Conservation (phyloP, 257 asterid species). For the Prunella vulgaris region DNA sequence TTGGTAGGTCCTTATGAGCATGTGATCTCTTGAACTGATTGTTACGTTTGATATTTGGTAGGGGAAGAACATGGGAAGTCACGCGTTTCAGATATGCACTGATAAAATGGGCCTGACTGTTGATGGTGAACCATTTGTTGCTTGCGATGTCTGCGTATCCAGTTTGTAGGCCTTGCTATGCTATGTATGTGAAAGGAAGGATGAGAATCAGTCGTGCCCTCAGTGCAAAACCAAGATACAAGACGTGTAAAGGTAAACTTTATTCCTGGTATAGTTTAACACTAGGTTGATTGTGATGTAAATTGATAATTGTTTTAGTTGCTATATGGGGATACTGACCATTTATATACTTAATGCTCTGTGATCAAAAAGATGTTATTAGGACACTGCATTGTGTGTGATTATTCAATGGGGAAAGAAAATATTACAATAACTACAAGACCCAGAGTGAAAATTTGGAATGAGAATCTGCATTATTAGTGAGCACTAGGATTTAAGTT, state of each 20-base stretch:
- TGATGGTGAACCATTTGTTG: slow-evolving; percentile 74
- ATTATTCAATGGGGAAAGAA: not conserved
- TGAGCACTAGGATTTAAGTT: not conserved
- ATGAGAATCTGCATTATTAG: not conserved
- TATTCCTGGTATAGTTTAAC: not conserved
- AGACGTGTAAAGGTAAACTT: slow-evolving; percentile 66
- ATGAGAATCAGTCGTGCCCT: slow-evolving; percentile 86
- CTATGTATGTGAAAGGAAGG: slow-evolving; percentile 87
- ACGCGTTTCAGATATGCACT: slow-evolving; percentile 85
- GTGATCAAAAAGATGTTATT: not conserved
- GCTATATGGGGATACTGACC: not conserved
- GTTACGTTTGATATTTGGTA: slow-evolving; percentile 23
- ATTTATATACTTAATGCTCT: not conserved
- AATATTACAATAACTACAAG: not conserved
- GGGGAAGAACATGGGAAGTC: slow-evolving; percentile 67
- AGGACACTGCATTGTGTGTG: not conserved
- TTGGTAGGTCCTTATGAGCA: not conserved
- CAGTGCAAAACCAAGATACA: slow-evolving; percentile 92
- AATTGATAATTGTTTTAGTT: not conserved
- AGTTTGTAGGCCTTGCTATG: slow-evolving; percentile 90
- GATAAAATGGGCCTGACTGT: slow-evolving; percentile 68
- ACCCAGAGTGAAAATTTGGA: not conserved
- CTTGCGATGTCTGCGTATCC: slow-evolving; percentile 83
- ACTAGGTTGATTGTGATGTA: not conserved
- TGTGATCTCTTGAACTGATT: slow-evolving; percentile 9